A percentile compares a stretch with the other conserved stretches of the same genome.
phyloP scores from a whole-genome alignment of 805 yeast genomes.

The Ogataea kodamae region DNA sequence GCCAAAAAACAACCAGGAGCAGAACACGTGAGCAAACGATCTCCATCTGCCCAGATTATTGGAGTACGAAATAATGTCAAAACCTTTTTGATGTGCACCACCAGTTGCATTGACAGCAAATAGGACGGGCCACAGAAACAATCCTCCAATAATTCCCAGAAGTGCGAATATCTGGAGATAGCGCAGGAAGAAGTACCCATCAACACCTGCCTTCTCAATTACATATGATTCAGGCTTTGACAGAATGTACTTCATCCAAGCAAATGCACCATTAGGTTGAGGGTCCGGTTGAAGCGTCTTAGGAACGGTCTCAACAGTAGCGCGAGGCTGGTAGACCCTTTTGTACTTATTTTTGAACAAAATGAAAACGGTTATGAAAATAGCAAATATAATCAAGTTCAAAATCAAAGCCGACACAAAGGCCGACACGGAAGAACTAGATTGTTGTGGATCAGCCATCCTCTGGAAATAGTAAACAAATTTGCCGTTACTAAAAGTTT shows the following conservation, averaged over 20 bases:
- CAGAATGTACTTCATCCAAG: slow-evolving; percentile 54
- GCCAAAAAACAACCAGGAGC: slow-evolving; percentile 74
- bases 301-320: slow-evolving; percentile 44
- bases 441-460: slow-evolving; percentile 6
- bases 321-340: slow-evolving; percentile 54
- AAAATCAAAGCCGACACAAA: slow-evolving; percentile 47
- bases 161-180: slow-evolving; percentile 54
- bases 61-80: slow-evolving; percentile 61
- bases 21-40: slow-evolving; percentile 69
- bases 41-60: slow-evolving; percentile 62
- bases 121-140: slow-evolving; percentile 62
- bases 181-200: slow-evolving; percentile 73
- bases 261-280: slow-evolving; percentile 42
- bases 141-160: slow-evolving; percentile 50
- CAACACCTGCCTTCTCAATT: slow-evolving; percentile 68
- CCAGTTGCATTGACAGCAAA: slow-evolving; percentile 75
- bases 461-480: background rate
- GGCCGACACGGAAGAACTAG: slow-evolving; percentile 42
- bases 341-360: slow-evolving; percentile 39
- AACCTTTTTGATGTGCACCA: slow-evolving; percentile 52
- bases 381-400: slow-evolving; percentile 38
- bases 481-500: background rate
- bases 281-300: slow-evolving; percentile 41
- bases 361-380: slow-evolving; percentile 41
- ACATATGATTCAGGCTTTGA: slow-evolving; percentile 56